These are phyloP conservation scores for Tetrastigma voinierianum DNA, from an alignment of 164 flowering plant species.

Conservation along the genomic window DNA sequence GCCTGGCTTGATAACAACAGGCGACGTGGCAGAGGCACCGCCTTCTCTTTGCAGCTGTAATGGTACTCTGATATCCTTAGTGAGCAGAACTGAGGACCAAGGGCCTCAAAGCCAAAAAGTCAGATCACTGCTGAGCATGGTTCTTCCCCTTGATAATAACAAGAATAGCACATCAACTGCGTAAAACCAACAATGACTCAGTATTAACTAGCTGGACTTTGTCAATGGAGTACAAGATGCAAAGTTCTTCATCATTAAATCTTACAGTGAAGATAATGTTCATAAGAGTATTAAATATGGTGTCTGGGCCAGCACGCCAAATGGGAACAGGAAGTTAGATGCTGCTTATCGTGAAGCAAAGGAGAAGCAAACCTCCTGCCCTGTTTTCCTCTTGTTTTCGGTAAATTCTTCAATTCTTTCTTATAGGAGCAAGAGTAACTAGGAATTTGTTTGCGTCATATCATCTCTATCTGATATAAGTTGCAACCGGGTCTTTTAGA, in stretches of 20 bases:
- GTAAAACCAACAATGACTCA: slow-evolving; percentile 28
- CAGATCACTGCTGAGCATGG: slow-evolving; percentile 48
- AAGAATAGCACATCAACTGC: slow-evolving; percentile 32
- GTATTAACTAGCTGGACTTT: slow-evolving; percentile 64
- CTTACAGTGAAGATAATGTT: slow-evolving; percentile 93
- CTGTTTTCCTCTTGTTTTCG: slow-evolving; percentile 84
- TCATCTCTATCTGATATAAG: background rate
- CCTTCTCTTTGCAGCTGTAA: slow-evolving; percentile 49
- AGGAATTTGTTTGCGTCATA: background rate
- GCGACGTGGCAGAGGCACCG: slow-evolving; percentile 55
- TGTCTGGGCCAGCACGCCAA: slow-evolving; percentile 95
- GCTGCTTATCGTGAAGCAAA: slow-evolving; percentile 75
- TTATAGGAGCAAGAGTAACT: background rate
- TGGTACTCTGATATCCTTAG: slow-evolving; percentile 54
- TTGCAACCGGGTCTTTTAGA: too few species aligned
- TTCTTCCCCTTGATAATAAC: slow-evolving; percentile 33
- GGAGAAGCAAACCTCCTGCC: slow-evolving; percentile 56
- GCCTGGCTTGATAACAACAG: slow-evolving; percentile 62
- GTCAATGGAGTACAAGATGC: slow-evolving; percentile 68
- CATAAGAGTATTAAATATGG: slow-evolving; percentile 93
- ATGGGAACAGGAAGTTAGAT: slow-evolving; percentile 85
- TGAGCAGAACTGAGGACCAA: slow-evolving; percentile 92
- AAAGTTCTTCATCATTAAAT: slow-evolving; percentile 84
- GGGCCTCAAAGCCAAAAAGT: slow-evolving; percentile 69
- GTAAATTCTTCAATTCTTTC: slow-evolving; percentile 30